Evolutionary conservation across 768 basidiomycete genomes (phyloP).

Genomic region (Lactifluus pinguis): DNA sequence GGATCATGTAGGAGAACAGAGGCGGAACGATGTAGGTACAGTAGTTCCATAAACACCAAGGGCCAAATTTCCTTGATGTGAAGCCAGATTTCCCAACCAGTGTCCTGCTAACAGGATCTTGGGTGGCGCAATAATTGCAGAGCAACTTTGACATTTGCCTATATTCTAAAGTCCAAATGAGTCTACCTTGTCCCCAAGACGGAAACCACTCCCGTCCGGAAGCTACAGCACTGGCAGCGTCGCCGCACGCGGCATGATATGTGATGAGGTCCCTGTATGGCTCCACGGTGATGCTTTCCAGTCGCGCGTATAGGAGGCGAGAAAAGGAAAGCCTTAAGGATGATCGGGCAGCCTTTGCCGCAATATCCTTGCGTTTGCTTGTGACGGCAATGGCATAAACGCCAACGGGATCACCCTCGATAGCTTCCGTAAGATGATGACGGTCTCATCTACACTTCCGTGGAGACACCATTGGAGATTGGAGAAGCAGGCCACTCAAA

Average conservation of each 20-base stretch:
- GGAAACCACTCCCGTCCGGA: background rate
- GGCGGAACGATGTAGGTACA: background rate
- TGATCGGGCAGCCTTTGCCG: background rate
- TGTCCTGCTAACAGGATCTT: background rate
- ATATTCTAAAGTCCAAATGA: too few relatives aligned
- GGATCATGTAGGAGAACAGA: background rate
- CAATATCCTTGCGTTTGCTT: background rate
- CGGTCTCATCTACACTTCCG: constrained; percentile 6
- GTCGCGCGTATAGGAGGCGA: background rate
- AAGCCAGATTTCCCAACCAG: too few relatives aligned
- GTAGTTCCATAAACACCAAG: background rate
- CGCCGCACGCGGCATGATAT: background rate
- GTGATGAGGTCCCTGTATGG: background rate
- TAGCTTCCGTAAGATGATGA: background rate
- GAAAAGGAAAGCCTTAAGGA: background rate
- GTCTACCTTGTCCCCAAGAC: background rate
- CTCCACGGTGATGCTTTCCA: background rate
- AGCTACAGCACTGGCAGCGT: background rate
- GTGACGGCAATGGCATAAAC: constrained; percentile 7
- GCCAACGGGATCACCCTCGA: constrained; percentile 9
- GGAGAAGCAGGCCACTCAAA: background rate
- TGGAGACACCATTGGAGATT: too few relatives aligned
- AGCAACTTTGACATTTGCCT: too few relatives aligned
- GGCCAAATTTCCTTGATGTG: background rate
- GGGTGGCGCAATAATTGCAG: too few relatives aligned